Percentiles rank a stretch among this genome's conserved stretches.
These are phyloP conservation scores for Termitomyces sp. DNA, from an alignment of 1,284 basidiomycete genomes.

Conservation along the genomic window DNA sequence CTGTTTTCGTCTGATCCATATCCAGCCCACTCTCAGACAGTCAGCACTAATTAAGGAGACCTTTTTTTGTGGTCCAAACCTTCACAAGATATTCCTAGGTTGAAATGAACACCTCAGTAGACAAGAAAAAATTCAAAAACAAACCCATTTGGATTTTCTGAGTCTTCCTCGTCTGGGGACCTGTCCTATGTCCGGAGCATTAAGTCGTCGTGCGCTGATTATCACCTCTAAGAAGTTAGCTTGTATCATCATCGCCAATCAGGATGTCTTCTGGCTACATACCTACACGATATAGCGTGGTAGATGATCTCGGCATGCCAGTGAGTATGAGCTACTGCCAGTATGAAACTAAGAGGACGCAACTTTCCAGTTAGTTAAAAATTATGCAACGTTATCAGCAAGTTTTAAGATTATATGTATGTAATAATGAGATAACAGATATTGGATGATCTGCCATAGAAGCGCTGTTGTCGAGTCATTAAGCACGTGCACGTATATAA, in stretches of 20 bases:
- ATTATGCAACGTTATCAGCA: too few relatives aligned
- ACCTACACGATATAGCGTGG: background rate
- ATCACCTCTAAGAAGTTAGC: background rate
- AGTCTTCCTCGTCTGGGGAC: background rate
- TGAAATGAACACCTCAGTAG: background rate
- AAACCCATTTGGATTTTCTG: background rate
- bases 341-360: too few relatives aligned
- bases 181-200: background rate
- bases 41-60: background rate
- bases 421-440: too few relatives aligned
- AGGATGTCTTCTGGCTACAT: background rate
- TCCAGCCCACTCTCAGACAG: background rate
- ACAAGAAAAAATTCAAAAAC: background rate
- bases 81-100: conserved; percentile 1
- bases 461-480: too few relatives aligned
- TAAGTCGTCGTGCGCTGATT: background rate
- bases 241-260: background rate
- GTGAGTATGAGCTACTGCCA: background rate
- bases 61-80: background rate
- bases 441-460: too few relatives aligned
- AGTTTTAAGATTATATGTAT: too few relatives aligned
- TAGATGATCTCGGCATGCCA: background rate
- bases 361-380: too few relatives aligned
- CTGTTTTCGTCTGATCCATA: background rate
- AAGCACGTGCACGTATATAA: too few relatives aligned